A percentile compares a stretch with the other conserved stretches of the same genome.
These are phyloP conservation scores for Colletotrichum sp. DNA, from an alignment of 2,329 filamentous ascomycete species.

Conservation along the genomic window DNA sequence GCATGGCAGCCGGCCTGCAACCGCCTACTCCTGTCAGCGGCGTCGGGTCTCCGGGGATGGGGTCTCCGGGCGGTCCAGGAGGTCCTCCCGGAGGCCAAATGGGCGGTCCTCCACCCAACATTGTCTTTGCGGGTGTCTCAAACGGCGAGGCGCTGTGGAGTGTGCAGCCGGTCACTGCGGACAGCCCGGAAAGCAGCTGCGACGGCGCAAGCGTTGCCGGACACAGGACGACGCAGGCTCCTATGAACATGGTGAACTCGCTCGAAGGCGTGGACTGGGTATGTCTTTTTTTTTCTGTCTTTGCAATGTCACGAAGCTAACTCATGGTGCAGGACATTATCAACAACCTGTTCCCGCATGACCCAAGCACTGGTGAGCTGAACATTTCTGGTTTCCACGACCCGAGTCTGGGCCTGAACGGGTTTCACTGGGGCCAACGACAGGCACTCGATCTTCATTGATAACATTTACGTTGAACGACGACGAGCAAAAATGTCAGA, in stretches of 20 bases:
- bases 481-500: neutral
- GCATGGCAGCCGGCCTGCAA: neutral
- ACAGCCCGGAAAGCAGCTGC: slow-evolving; percentile 47
- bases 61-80: slow-evolving; percentile 1
- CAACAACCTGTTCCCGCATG: slow-evolving; percentile 40
- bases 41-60: slow-evolving; percentile 1
- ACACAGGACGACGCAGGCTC: slow-evolving; percentile 8
- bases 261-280: slow-evolving; percentile 71
- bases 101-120: slow-evolving; percentile 26
- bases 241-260: slow-evolving; percentile 13
- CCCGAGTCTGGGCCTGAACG: slow-evolving; percentile 33
- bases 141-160: slow-evolving; percentile 54
- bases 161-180: slow-evolving; percentile 39
- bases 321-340: slow-evolving; percentile 35
- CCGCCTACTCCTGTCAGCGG: slow-evolving; percentile 5
- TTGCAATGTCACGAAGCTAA: neutral
- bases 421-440: slow-evolving; percentile 29
- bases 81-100: slow-evolving; percentile 8
- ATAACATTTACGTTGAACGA: neutral
- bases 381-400: slow-evolving; percentile 42
- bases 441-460: neutral
- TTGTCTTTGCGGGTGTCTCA: slow-evolving; percentile 51
- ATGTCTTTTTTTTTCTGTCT: slow-evolving; percentile 32
- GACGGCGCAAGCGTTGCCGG: slow-evolving; percentile 39
- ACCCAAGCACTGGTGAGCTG: slow-evolving; percentile 42